A percentile compares a stretch with the other conserved stretches of the same genome.
Conservation (phyloP, 345 rosid genomes). For the Eucalyptus curtisii region DNA sequence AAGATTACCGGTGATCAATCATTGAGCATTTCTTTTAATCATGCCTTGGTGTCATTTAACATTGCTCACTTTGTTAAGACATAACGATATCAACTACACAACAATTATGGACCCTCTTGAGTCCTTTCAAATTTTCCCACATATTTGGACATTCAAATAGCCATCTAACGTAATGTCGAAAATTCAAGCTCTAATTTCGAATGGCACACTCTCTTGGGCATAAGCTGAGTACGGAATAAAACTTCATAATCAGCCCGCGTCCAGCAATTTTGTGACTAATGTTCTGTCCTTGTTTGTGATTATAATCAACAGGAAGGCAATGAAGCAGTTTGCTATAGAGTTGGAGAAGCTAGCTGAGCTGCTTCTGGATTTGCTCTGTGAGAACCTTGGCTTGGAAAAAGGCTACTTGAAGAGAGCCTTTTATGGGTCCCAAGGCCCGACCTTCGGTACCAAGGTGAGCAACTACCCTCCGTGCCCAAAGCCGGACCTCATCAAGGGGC, state of each 20-base stretch:
- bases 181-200: not conserved
- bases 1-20: constrained; percentile 29
- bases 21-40: not conserved
- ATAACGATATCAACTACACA: not conserved
- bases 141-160: not conserved
- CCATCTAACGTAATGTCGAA: not conserved
- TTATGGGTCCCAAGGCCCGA: constrained; percentile 59
- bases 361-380: constrained; percentile 64
- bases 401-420: constrained; percentile 66
- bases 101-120: not conserved
- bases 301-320: constrained; percentile 26
- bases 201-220: not conserved
- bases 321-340: constrained; percentile 61
- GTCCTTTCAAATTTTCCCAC: not conserved
- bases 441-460: constrained; percentile 85
- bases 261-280: not conserved
- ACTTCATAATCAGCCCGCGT: too few species aligned
- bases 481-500: constrained; percentile 84
- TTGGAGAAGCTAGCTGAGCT: constrained; percentile 79
- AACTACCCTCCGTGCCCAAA: constrained; percentile 94
- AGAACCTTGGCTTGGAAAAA: constrained; percentile 70
- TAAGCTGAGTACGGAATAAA: too few species aligned
- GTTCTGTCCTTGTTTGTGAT: not conserved
- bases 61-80: not conserved
- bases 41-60: not conserved